Evolutionary conservation across 768 basidiomycete species (phyloP), one percentile per base, ranked within the genome.

Genomic region (Rhodotorula babjevae): DNA sequence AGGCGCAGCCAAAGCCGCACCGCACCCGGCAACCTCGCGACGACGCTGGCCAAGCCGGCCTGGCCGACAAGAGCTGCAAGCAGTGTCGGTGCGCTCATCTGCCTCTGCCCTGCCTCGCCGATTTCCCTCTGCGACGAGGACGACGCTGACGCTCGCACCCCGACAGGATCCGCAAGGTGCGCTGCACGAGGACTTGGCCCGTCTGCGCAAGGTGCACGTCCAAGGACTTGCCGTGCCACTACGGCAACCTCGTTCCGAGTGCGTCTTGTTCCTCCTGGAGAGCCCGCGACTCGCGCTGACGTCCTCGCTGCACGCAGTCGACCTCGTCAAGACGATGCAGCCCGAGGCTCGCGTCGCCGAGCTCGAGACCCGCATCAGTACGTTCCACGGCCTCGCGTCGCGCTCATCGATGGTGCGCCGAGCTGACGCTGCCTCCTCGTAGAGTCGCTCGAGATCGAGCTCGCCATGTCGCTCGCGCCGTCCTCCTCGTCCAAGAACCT

Each of bases 21-120:
- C 44, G 44, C 14, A 11, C 44, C 2, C 44, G 44, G 14, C 44
- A 9, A 15, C 44, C 44, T 12, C 44, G 44, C 18, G 44, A 46
- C 44, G 44, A 46, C 44, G 44, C 14, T 3, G 44, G 44, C 15
- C 47, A 49, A 16, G 23, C 23, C 47, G 47, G 47, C 4, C 47
- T 49, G 15, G 63, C 68, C 16, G 68, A 69, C 18, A 69, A 69
- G 62, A 59, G 56, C 44, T 69, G 68, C 62, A 69, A 69, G 57
- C 40, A 47, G 16, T 69, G 68, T 36, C 68, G 68, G 68, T 63
- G 23, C 61, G 68, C 63, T 5, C n/a, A 52, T 12, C 18, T 11
- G 40, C 14, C 18, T 23, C 21, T 33, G 21, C n/a, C 27, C 33
- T 59, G n/a, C 47, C 4, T 8, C 12, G 19, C 7, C 31, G 31